Base-by-base conservation (phyloP, 164 flowering plant species). In the Macadamia tetraphylla region DNA sequence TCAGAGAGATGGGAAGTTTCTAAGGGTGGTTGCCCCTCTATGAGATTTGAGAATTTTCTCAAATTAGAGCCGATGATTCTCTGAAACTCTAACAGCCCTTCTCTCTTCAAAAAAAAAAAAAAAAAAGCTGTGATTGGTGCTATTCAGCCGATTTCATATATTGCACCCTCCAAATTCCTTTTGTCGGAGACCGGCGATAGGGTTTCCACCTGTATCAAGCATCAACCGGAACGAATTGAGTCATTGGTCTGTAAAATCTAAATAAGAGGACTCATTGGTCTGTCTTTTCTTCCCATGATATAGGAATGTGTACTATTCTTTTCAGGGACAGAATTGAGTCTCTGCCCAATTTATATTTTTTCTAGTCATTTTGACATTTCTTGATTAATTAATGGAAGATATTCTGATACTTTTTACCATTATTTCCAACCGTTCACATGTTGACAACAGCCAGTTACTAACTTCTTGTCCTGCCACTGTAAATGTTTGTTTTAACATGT, bases 241-340 rank as follows among this genome's bases (percentile, higher is more conserved):
- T n/a, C n/a, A n/a, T n/a, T n/a, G n/a, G n/a, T n/a, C n/a, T n/a
- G 64, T 75, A 74, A 70, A 76, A 62, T 66, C 68, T 67, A 60
- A 81, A 84, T 80, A 83, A 80, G 63, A 70, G 66, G 76, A 77
- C 74, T 73, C 72, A 78, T 73, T 73, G 68, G 60, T 69, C 76
- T 79, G 66, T 66, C 61, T 32, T 51, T 58, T 58, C 13, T 57
- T 30, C 68, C 75, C 67, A 46, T 70, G 55, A 67, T 63, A 67
- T 69, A 73, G 74, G 58, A 58, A 63, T 71, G 65, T 73, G 72
- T 63, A 58, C 73, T 65, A 67, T 75, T 58, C 68, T 35, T 68
- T 76, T 70, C 67, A 67, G 46, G 67, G 79, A 75, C 70, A 76
- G 74, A 79, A 68, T 74, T 71, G 74, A 74, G 3, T 72, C 7